Base-by-base conservation (phyloP, 345 rosid species). In the Anastatica hierochuntica region DNA sequence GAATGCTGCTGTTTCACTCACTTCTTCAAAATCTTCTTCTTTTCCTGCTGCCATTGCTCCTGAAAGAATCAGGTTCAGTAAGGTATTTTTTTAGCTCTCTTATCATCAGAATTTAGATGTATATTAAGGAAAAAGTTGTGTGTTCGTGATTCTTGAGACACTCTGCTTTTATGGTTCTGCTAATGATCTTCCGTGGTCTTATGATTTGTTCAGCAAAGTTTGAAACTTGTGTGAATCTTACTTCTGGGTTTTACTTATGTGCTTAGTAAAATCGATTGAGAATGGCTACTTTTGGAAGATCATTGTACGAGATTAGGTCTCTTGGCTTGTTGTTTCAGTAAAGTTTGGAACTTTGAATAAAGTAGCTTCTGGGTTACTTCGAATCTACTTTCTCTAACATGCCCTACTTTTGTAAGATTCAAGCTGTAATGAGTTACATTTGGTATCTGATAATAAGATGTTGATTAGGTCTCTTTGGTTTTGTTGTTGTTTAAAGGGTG, bases 1-100 rank as follows among this genome's bases (percentile, higher is more conserved):
- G 14, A 83, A 79, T 60, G 89, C 97, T 69, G 80, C 92, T 53
- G 80, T 89, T 67, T 77, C 94, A 41, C 74, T 89, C 15, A 82
- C 97, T 4, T 73, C 82, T 37, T 63, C 95, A 39, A 79, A 77
- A n/a, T n/a, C n/a, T n/a, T n/a, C n/a, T n/a, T n/a, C n/a, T n/a
- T n/a, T n/a, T n/a, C n/a, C 49, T 72, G 74, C n/a, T 53, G 56
- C 70, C 74, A 57, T 72, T 55, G 51, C 82, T 17, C 57, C 85
- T 10, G 89, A 85, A 13, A 76, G 89, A 67, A 72, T 85, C 78
- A 70, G 75, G 78, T 74, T 83, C 14, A 83, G 53, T 61, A 83
- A 79, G 95, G 95, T 73, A 73, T 15, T 44, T 9, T 30, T 6
- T 43, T 27, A 18, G 21, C 27, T 24, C 16, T 38, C 7, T 38